phyloP scores from a whole-genome alignment of 495 filamentous ascomycete species.

The Penicillium roqueforti region DNA sequence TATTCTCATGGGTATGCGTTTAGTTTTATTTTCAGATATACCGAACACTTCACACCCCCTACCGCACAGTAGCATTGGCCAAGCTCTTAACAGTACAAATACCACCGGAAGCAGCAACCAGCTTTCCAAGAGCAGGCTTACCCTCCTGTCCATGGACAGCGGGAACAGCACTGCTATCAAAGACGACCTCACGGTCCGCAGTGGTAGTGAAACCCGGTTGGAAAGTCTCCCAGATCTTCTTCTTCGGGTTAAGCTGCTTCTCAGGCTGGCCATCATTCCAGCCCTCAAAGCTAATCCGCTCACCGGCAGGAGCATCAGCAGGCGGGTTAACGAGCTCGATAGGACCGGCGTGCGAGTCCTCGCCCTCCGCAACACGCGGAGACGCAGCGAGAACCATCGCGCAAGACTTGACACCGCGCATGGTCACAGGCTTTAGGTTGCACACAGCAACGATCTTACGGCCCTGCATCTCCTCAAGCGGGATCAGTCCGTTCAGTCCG shows the following conservation, averaged over 20 bases:
- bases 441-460: slow-evolving; percentile 92
- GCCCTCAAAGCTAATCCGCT: slow-evolving; percentile 88
- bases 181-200: slow-evolving; percentile 68
- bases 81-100: slow-evolving; percentile 70
- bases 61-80: slow-evolving; percentile 66
- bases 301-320: slow-evolving; percentile 70
- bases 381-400: slow-evolving; percentile 98
- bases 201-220: slow-evolving; percentile 94
- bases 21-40: slow-evolving; percentile 20
- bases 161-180: slow-evolving; percentile 61
- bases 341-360: slow-evolving; percentile 79
- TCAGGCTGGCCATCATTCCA: slow-evolving; percentile 86
- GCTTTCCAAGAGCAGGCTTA: slow-evolving; percentile 62
- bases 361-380: slow-evolving; percentile 68
- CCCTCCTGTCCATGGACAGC: slow-evolving; percentile 55
- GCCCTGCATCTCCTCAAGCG: slow-evolving; percentile 91
- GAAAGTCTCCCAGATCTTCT: slow-evolving; percentile 96
- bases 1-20: slow-evolving; percentile 32
- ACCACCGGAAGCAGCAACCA: slow-evolving; percentile 66
- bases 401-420: slow-evolving; percentile 91
- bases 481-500: slow-evolving; percentile 86
- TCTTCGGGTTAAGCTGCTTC: slow-evolving; percentile 92
- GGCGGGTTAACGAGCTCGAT: slow-evolving; percentile 92
- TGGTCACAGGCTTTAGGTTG: slow-evolving; percentile 97
- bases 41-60: slow-evolving; percentile 13